Percentiles rank a stretch among this genome's conserved stretches.
Evolutionary conservation across 768 basidiomycete genomes (phyloP).

Genomic region (Wakefieldia striispora): DNA sequence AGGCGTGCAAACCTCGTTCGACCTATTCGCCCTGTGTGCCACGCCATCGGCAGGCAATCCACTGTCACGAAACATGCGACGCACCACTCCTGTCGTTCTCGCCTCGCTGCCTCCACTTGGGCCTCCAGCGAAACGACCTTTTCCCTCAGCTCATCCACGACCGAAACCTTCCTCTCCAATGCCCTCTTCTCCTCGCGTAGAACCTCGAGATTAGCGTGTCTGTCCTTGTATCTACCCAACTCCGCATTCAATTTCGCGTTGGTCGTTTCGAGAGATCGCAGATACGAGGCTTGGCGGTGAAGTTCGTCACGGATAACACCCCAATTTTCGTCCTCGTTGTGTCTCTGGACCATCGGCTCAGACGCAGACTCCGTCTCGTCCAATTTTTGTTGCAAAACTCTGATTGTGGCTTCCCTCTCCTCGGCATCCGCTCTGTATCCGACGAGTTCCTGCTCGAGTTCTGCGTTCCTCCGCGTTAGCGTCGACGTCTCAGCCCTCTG

Average conservation of each 20-base stretch:
- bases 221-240: conserved; percentile 49
- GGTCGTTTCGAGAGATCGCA: conserved; percentile 55
- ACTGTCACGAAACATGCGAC: conserved; percentile 8
- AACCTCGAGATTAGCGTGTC: conserved; percentile 63
- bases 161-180: conserved; percentile 51
- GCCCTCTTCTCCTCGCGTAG: conserved; percentile 71
- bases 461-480: conserved; percentile 42
- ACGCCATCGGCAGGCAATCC: conserved; percentile 3
- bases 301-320: conserved; percentile 65
- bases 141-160: conserved; percentile 54
- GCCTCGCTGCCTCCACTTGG: conserved; percentile 58
- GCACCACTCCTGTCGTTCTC: conserved; percentile 61
- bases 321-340: conserved; percentile 55
- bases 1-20: conserved; percentile 34
- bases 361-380: conserved; percentile 42
- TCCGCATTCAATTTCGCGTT: conserved; percentile 59
- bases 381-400: conserved; percentile 46
- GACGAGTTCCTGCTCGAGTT: conserved; percentile 48
- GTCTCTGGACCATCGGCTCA: conserved; percentile 25
- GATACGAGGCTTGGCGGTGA: conserved; percentile 59
- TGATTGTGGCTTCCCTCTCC: conserved; percentile 39
- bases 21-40: conserved; percentile 37
- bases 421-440: conserved; percentile 41
- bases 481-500: conserved; percentile 53
- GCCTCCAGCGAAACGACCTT: conserved; percentile 58